Percentiles rank a stretch among this genome's conserved stretches.
Evolutionary conservation across 1,284 basidiomycete genomes (phyloP).

Genomic region (Kwoniella shivajii): DNA sequence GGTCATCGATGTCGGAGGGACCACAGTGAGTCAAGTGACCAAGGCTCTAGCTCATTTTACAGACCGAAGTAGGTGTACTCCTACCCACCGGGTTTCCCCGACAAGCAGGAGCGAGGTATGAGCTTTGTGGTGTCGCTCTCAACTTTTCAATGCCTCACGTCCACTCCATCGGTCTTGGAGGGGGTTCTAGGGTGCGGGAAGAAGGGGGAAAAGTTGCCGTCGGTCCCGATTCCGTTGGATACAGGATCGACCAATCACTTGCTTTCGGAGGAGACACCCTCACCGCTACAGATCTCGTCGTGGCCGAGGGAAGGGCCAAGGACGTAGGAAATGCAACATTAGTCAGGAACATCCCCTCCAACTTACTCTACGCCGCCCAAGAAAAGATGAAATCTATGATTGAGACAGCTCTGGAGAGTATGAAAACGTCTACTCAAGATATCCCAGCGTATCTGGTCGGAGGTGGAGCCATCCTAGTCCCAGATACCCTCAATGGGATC

Average conservation of each 20-base stretch:
- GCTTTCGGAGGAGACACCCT: slow-evolving; percentile 61
- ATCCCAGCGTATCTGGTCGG: slow-evolving; percentile 43
- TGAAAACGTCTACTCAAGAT: slow-evolving; percentile 62
- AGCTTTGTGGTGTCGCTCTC: slow-evolving; percentile 39
- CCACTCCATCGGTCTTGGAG: slow-evolving; percentile 40
- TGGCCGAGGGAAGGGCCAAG: slow-evolving; percentile 47
- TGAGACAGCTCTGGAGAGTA: slow-evolving; percentile 59
- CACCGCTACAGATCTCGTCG: slow-evolving; percentile 62
- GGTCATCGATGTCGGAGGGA: slow-evolving; percentile 65
- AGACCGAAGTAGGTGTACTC: slow-evolving; percentile 30
- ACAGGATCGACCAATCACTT: slow-evolving; percentile 58
- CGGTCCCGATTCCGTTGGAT: slow-evolving; percentile 64
- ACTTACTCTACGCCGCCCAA: slow-evolving; percentile 46
- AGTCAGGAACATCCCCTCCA: slow-evolving; percentile 45
- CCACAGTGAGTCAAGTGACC: slow-evolving; percentile 47
- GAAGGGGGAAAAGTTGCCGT: slow-evolving; percentile 54
- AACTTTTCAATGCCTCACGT: slow-evolving; percentile 46
- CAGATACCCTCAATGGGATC: slow-evolving; percentile 57
- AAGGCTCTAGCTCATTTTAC: neutral
- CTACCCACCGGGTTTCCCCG: slow-evolving; percentile 44
- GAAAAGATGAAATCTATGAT: slow-evolving; percentile 59
- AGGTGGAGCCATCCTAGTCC: slow-evolving; percentile 47
- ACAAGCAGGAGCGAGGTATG: slow-evolving; percentile 34
- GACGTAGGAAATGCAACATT: slow-evolving; percentile 54
- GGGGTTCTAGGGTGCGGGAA: slow-evolving; percentile 38